Conservation (phyloP, 1,284 basidiomycete genomes). For the Pseudozyma thailandica region DNA sequence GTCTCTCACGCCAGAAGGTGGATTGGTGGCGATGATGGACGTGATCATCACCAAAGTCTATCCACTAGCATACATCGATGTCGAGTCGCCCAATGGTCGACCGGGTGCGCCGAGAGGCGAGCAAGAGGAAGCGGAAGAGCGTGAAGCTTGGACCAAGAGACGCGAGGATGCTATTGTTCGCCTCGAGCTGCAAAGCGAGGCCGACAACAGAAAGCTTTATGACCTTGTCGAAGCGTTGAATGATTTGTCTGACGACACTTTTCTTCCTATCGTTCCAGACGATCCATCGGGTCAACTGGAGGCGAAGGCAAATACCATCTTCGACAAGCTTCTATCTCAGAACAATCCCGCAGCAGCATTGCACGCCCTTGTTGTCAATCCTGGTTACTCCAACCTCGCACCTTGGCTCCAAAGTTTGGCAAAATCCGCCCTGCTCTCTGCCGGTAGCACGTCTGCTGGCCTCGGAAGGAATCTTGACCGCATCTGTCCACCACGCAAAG, state of each 20-base stretch:
- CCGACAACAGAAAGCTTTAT: constrained; percentile 27
- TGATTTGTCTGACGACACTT: constrained; percentile 21
- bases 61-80: constrained; percentile 68
- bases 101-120: constrained; percentile 71
- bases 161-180: constrained; percentile 22
- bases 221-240: constrained; percentile 35
- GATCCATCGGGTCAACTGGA: constrained; percentile 24
- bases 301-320: constrained; percentile 12
- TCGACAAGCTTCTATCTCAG: constrained; percentile 17
- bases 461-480: constrained; percentile 69
- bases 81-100: constrained; percentile 36
- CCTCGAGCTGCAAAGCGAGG: constrained; percentile 27
- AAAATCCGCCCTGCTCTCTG: constrained; percentile 9
- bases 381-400: constrained; percentile 8
- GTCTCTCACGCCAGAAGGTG: constrained; percentile 84
- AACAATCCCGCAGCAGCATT: constrained; percentile 23
- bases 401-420: constrained; percentile 26
- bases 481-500: constrained; percentile 79
- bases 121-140: constrained; percentile 73
- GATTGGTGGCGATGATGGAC: constrained; percentile 80
- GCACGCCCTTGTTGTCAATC: constrained; percentile 20
- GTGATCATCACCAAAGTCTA: constrained; percentile 77
- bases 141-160: constrained; percentile 76
- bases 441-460: background rate
- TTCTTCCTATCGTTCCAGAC: constrained; percentile 30